These are phyloP conservation scores for Chaetomium cochliodes DNA, from an alignment of 495 filamentous ascomycete species.

Conservation along the genomic window DNA sequence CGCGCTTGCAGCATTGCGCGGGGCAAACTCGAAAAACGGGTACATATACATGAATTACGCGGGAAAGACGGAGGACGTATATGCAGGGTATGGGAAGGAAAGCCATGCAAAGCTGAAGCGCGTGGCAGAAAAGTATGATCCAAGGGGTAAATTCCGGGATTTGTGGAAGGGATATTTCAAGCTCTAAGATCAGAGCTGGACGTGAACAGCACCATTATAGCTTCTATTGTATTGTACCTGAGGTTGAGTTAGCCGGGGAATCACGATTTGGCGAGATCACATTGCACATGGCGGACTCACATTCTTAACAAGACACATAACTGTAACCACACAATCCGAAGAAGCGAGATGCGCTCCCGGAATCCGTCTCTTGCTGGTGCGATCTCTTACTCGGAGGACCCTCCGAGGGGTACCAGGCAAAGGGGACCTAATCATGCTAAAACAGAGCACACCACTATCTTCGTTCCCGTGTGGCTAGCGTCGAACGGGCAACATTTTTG, in stretches of 20 bases:
- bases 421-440: too few relatives aligned
- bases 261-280: too few relatives aligned
- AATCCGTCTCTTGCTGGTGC: too few relatives aligned
- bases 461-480: not conserved
- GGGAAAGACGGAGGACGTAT: constrained; percentile 42
- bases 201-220: too few relatives aligned
- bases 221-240: too few relatives aligned
- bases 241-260: too few relatives aligned
- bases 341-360: too few relatives aligned
- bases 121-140: constrained; percentile 47
- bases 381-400: too few relatives aligned
- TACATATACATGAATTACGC: constrained; percentile 61
- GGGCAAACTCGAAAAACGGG: constrained; percentile 40
- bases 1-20: constrained; percentile 43
- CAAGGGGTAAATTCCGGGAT: constrained; percentile 41
- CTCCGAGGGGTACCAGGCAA: too few relatives aligned
- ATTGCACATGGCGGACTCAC: too few relatives aligned
- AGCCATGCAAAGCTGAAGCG: constrained; percentile 38
- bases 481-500: not conserved
- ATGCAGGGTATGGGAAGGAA: constrained; percentile 43
- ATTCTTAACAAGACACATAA: too few relatives aligned
- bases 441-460: not conserved
- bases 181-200: constrained; percentile 14
- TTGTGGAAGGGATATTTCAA: constrained; percentile 46
- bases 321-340: too few relatives aligned